Base-by-base conservation (phyloP, 352 stramenopile species). In the Phytophthora idaei region DNA sequence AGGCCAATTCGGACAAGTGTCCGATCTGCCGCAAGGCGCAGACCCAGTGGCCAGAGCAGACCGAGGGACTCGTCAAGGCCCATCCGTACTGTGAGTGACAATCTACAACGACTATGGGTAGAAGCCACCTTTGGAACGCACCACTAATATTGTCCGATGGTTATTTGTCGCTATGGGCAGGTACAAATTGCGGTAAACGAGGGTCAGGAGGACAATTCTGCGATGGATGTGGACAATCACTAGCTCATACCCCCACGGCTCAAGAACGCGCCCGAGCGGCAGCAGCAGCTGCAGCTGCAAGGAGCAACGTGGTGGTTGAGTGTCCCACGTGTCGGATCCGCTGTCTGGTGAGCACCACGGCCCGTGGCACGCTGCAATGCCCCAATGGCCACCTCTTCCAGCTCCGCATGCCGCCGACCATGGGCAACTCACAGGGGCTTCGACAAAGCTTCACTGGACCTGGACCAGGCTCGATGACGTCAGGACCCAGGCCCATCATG, bases 1-100 rank as follows among this genome's bases (percentile, higher is more conserved):
- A 95, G 67, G 87, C 85, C 29, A 95, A 95, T 64, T 82, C 83
- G 53, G 87, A 93, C 76, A 95, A 95, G 73, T 95, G 87, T 49
- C 87, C 87, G 61, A 95, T 95, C 64, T 95, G 87, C 78, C 84
- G 87, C 67, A 90, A 94, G 73, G 46, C 84, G 61, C 87, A 95
- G 76, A 83, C 73, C 37, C 81, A 94, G 57, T 95, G 87, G 87
- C 87, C 87, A 37, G 84, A 95, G 70, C 87, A 93, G 72, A 95
- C 87, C 12, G 71, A 88, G 48, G 87, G 87, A 6, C 84, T 95
- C 8, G 85, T 93, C 34, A 95, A 95, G 64, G 87, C 87, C 8
- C 87, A 95, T 27, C 87, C 87, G 7, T 95, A 83, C 63, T 95
- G 87, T 90, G 62, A 54, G 69, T 73, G 50, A 10, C 45, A 14